phyloP scores from a whole-genome alignment of 495 filamentous ascomycete species.

The Lasiosphaeria ovina region DNA sequence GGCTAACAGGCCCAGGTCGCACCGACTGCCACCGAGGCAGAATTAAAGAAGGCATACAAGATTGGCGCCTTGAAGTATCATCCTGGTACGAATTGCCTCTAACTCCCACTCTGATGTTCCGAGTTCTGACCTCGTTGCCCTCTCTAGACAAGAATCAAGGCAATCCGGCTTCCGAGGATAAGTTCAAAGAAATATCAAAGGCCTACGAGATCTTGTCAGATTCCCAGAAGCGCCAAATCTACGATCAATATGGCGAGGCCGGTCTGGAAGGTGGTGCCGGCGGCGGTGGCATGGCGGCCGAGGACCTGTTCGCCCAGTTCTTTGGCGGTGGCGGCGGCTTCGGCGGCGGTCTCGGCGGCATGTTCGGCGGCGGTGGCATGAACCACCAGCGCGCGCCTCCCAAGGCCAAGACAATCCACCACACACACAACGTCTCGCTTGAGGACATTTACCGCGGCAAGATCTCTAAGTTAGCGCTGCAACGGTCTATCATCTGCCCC shows the following conservation, averaged over 20 bases:
- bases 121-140: slow-evolving; percentile 19
- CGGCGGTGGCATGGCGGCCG: slow-evolving; percentile 87
- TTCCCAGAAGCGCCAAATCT: slow-evolving; percentile 81
- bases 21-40: slow-evolving; percentile 67
- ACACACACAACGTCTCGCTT: slow-evolving; percentile 95
- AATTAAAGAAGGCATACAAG: slow-evolving; percentile 89
- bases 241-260: slow-evolving; percentile 97
- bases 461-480: slow-evolving; percentile 92
- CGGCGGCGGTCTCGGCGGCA: slow-evolving; percentile 75
- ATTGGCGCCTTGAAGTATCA: slow-evolving; percentile 86
- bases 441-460: slow-evolving; percentile 99
- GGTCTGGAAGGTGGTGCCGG: slow-evolving; percentile 81
- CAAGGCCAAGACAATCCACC: slow-evolving; percentile 93
- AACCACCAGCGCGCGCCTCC: slow-evolving; percentile 73
- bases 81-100: slow-evolving; percentile 62
- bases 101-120: neutral
- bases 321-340: slow-evolving; percentile 82
- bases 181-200: slow-evolving; percentile 95
- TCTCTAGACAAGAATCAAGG: slow-evolving; percentile 87
- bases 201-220: slow-evolving; percentile 95
- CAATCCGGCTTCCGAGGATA: slow-evolving; percentile 89
- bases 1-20: slow-evolving; percentile 58
- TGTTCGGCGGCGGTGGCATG: slow-evolving; percentile 75
- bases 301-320: slow-evolving; percentile 97
- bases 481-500: slow-evolving; percentile 95